Evolutionary conservation across 495 filamentous ascomycete species (phyloP).

Genomic region (Bombardia bombarda): DNA sequence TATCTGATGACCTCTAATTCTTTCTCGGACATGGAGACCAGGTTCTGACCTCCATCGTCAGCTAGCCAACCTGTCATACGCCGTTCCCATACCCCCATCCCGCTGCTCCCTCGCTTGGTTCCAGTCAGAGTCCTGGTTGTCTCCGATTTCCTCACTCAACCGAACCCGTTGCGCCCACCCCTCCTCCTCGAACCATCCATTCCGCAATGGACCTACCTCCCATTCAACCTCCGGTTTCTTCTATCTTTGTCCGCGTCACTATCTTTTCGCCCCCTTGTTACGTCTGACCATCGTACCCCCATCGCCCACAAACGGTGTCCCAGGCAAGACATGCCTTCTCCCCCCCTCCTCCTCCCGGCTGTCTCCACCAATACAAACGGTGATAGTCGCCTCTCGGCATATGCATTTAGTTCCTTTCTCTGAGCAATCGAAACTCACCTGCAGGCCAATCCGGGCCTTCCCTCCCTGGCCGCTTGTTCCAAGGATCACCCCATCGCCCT

Average conservation of each 20-base stretch:
- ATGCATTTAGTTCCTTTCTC: conserved; percentile 31
- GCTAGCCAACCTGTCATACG: conserved; percentile 23
- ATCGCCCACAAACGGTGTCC: conserved; percentile 18
- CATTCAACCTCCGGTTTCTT: conserved; percentile 24
- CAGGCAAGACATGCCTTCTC: conserved; percentile 14
- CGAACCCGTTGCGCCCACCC: conserved; percentile 13
- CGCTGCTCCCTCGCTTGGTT: conserved; percentile 11
- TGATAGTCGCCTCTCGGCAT: conserved; percentile 28
- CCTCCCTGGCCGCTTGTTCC: conserved; percentile 22
- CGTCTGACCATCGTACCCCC: conserved; percentile 15
- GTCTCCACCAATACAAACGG: conserved; percentile 25
- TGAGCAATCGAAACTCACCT: conserved; percentile 36
- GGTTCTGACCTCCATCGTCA: conserved; percentile 12
- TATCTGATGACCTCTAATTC: conserved; percentile 20
- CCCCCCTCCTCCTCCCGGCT: conserved; percentile 11
- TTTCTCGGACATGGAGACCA: conserved; percentile 3
- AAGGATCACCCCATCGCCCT: conserved; percentile 29
- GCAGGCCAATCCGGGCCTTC: conserved; percentile 29
- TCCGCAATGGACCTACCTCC: conserved; percentile 8
- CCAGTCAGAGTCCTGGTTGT: conserved; percentile 11
- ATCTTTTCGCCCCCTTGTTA: conserved; percentile 14
- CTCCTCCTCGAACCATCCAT: conserved; percentile 14
- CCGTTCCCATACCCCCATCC: conserved; percentile 18
- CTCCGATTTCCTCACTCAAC: conserved; percentile 12
- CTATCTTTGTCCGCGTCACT: conserved; percentile 9